phyloP scores from a whole-genome alignment of 768 basidiomycete genomes.

The Suillus weaverae region DNA sequence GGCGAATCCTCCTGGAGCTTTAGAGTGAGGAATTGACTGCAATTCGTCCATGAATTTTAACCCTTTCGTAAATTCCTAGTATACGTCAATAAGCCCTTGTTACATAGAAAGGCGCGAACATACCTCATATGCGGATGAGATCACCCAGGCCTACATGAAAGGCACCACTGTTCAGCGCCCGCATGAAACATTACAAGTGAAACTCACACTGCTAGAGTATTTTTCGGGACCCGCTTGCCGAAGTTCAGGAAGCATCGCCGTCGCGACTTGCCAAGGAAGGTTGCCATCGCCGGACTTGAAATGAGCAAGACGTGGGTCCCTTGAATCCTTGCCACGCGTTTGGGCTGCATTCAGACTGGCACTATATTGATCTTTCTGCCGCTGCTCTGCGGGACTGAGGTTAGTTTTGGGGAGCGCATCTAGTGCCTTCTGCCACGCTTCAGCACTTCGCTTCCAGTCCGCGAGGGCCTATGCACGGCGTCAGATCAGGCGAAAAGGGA shows the following conservation, averaged over 20 bases:
- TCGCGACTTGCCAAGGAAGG: constrained; percentile 8
- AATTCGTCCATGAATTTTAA: constrained; percentile 4
- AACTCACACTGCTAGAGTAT: constrained; percentile 6
- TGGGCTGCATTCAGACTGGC: constrained; percentile 26
- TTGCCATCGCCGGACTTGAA: not conserved
- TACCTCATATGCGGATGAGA: constrained; percentile 18
- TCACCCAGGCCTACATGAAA: constrained; percentile 20
- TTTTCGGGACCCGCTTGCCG: not conserved
- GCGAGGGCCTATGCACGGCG: constrained; percentile 9
- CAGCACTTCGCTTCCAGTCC: constrained; percentile 13
- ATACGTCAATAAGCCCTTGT: not conserved
- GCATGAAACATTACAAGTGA: not conserved
- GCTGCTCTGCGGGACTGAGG: constrained; percentile 31
- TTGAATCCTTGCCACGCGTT: constrained; percentile 13
- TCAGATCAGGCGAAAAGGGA: not conserved
- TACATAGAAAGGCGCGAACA: not conserved
- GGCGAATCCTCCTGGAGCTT: not conserved
- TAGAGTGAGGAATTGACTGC: not conserved
- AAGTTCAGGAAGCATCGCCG: constrained; percentile 7
- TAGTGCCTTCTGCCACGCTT: constrained; percentile 30
- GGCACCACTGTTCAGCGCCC: not conserved
- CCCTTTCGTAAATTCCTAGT: constrained; percentile 12
- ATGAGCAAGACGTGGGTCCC: not conserved
- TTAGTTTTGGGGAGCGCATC: constrained; percentile 28
- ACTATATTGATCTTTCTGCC: constrained; percentile 37